phyloP scores from a whole-genome alignment of 75 land plant species.

The Larix kaempferi region DNA sequence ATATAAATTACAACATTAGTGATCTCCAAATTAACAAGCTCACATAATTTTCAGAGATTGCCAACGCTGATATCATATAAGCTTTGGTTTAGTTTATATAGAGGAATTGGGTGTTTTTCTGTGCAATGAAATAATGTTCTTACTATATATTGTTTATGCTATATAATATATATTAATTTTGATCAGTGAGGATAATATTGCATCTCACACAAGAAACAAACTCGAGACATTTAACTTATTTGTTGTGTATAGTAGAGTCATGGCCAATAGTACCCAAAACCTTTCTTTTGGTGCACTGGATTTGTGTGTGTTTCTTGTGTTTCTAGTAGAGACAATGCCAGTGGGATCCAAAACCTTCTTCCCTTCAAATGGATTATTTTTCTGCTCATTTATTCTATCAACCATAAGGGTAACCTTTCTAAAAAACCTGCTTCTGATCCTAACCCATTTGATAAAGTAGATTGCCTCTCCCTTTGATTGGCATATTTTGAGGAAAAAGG shows the following conservation, averaged over 20 bases:
- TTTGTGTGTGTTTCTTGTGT: neutral
- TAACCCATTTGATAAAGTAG: neutral
- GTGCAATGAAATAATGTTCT: no score
- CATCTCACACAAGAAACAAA: no score
- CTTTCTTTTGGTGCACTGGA: neutral
- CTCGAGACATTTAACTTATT: no score
- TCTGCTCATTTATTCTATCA: neutral
- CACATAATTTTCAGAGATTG: no score
- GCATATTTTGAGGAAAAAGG: slow-evolving; percentile 3
- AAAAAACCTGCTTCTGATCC: neutral
- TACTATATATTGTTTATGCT: no score
- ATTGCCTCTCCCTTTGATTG: neutral
- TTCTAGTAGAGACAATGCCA: neutral
- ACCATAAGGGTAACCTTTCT: neutral
- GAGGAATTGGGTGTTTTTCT: no score
- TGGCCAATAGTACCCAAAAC: neutral
- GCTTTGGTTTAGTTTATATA: no score
- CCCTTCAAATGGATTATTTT: neutral
- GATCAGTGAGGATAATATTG: no score
- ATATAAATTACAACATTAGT: no score
- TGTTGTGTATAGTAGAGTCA: neutral
- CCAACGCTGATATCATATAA: no score
- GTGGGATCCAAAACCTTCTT: neutral
- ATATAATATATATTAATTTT: no score
- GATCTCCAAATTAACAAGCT: no score